Evolutionary conservation across 768 basidiomycete species (phyloP), one percentile per base, ranked within the genome.

Genomic region (Kwoniella bestiolae): DNA sequence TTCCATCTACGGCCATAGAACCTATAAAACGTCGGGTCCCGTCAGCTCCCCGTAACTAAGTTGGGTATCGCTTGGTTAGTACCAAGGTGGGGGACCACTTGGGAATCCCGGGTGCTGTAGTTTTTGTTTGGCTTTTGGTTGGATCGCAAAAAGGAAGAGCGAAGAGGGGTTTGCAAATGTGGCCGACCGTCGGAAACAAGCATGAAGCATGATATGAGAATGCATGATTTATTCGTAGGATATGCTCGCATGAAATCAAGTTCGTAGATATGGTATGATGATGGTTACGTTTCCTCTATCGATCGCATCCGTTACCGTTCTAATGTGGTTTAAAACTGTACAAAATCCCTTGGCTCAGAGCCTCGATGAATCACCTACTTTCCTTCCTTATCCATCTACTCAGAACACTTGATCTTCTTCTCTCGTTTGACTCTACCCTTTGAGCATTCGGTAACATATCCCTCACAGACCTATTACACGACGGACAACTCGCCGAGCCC

Each of bases 401-500:
- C 5, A 28, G 23, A 25, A 14, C 34, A 45, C 26, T 57, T 18
- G 18, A 3, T 23, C 53, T 14, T 25, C 11, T 41, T 5, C 32
- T 25, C 16, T 25, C 29, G 6, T 18, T 38, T 3, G 25, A 25
- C 2, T 28, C 35, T 18, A 21, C 16, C 18, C 56, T 26, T 6
- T 12, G 21, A 38, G n/a, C 44, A 4, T 41, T 1, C 2, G 7
- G 3, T n/a, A 55, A 7, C 61, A 56, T 51, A 14, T 59, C 49
- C 51, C 63, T 56, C n/a, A 70, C 69, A 14, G 66, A 64, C 18
- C 88, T 83, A 77, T 94, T 91, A 77, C 92, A 95, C 18, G 89
- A 87, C 6, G 92, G 92, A 83, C 92, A 95, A 32, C 91, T 86
- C 4, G 91, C 92, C 29, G 90, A 91, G 14, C 92, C 88, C 66